Conservation (phyloP, 2,329 filamentous ascomycete species). For the Fusarium buxicola region DNA sequence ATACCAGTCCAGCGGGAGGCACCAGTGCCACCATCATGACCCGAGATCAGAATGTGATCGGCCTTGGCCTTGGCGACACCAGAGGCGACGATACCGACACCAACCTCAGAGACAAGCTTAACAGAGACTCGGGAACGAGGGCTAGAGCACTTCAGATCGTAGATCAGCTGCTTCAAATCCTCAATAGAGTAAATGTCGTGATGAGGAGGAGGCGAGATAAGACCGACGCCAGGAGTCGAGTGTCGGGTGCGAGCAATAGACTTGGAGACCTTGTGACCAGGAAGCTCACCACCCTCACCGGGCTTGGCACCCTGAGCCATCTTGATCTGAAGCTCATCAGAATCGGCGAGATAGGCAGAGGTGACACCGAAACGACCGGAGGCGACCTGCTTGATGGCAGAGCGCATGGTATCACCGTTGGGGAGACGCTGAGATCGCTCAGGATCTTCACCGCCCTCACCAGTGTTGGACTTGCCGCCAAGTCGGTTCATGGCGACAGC, state of each 20-base stretch:
- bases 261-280: conserved; percentile 95
- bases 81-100: conserved; percentile 96
- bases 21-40: conserved; percentile 96
- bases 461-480: conserved; percentile 96
- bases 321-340: conserved; percentile 98
- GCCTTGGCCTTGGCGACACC: conserved; percentile 98
- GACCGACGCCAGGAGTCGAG: conserved; percentile 94
- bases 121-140: conserved; percentile 92
- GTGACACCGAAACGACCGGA: conserved; percentile 97
- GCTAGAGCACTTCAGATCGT: conserved; percentile 96
- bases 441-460: conserved; percentile 95
- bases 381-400: conserved; percentile 96
- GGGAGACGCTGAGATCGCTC: conserved; percentile 88
- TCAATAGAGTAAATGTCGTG: conserved; percentile 99
- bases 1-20: conserved; percentile 98
- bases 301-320: conserved; percentile 99
- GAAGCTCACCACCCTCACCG: conserved; percentile 96
- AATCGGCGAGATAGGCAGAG: conserved; percentile 92
- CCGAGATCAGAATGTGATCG: conserved; percentile 95
- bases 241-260: conserved; percentile 94
- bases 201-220: conserved; percentile 95
- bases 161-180: conserved; percentile 97
- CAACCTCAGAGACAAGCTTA: conserved; percentile 97
- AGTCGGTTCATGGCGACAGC: conserved; percentile 97
- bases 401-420: conserved; percentile 96